A percentile compares a stretch with the other conserved stretches of the same genome.
phyloP scores from a whole-genome alignment of 345 rosid genomes.

The Melaleuca quinquenervia region DNA sequence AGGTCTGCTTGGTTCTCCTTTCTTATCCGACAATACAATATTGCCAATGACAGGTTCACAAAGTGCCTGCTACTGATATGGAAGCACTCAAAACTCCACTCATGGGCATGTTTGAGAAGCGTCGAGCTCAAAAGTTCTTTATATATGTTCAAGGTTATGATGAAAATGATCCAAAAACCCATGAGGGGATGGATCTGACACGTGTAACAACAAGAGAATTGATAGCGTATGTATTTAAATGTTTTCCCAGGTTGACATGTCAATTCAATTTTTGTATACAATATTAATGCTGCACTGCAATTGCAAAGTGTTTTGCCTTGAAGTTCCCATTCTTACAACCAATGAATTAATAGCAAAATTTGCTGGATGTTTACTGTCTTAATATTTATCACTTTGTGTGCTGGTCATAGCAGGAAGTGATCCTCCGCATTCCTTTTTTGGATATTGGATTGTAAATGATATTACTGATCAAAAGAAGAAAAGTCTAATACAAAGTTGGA shows the following conservation, averaged over 20 bases:
- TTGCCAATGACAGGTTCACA: slow-evolving; percentile 51
- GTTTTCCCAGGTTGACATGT: not conserved
- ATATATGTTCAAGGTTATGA: slow-evolving; percentile 76
- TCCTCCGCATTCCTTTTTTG: not conserved
- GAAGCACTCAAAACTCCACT: slow-evolving; percentile 95
- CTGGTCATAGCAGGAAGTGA: not conserved
- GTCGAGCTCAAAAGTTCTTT: slow-evolving; percentile 87
- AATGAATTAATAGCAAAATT: not conserved
- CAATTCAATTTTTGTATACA: not conserved
- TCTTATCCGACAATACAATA: not conserved
- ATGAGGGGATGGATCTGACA: slow-evolving; percentile 88
- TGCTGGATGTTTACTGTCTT: not conserved
- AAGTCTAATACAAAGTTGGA: not conserved
- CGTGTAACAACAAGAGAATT: slow-evolving; percentile 73
- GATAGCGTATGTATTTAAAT: slow-evolving; percentile 56
- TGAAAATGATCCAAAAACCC: slow-evolving; percentile 81
- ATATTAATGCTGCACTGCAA: not conserved
- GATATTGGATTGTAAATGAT: not conserved
- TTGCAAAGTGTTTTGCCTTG: not conserved
- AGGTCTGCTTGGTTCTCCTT: not conserved
- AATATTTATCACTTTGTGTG: not conserved
- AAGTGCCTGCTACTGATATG: slow-evolving; percentile 94
- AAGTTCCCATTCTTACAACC: not conserved
- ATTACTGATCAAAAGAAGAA: not conserved
- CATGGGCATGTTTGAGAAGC: slow-evolving; percentile 98